phyloP scores from a whole-genome alignment of 106 monocot genomes.

The Posidonia australis region DNA sequence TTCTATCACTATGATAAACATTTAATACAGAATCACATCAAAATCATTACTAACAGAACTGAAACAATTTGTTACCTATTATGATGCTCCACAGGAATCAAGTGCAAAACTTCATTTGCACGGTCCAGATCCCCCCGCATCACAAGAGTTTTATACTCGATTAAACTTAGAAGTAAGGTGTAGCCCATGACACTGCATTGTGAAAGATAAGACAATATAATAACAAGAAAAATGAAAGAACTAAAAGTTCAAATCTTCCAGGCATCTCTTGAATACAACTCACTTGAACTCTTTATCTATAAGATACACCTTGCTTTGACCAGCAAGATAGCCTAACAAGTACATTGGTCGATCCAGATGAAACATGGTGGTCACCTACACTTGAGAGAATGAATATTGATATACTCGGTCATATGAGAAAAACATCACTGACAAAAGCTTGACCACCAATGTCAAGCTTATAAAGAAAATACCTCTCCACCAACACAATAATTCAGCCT shows the following conservation, averaged over 20 bases:
- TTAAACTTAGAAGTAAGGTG: conserved; percentile 86
- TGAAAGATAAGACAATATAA: background rate
- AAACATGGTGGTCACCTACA: conserved; percentile 95
- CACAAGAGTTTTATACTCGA: conserved; percentile 94
- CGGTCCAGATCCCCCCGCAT: conserved; percentile 94
- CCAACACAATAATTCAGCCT: conserved; percentile 97
- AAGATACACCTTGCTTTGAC: conserved; percentile 88
- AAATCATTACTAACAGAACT: background rate
- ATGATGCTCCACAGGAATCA: conserved; percentile 72
- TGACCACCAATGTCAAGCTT: background rate
- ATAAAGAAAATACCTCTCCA: conserved; percentile 63
- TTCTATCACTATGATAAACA: too few species aligned
- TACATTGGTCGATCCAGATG: conserved; percentile 98
- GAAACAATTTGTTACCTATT: conserved; percentile 45
- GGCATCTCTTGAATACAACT: conserved; percentile 14
- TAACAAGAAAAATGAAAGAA: background rate
- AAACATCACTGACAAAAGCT: background rate
- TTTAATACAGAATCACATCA: background rate
- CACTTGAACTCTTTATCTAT: conserved; percentile 99
- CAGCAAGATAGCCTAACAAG: conserved; percentile 86
- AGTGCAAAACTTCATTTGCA: conserved; percentile 65
- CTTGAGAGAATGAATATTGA: background rate
- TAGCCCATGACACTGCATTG: conserved; percentile 81
- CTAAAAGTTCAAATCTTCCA: background rate
- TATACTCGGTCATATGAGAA: background rate